A percentile compares a stretch with the other conserved stretches of the same genome.
These are phyloP conservation scores for Paramecium primaurelia DNA, from an alignment of 73 alveolate genomes.

Conservation along the genomic window DNA sequence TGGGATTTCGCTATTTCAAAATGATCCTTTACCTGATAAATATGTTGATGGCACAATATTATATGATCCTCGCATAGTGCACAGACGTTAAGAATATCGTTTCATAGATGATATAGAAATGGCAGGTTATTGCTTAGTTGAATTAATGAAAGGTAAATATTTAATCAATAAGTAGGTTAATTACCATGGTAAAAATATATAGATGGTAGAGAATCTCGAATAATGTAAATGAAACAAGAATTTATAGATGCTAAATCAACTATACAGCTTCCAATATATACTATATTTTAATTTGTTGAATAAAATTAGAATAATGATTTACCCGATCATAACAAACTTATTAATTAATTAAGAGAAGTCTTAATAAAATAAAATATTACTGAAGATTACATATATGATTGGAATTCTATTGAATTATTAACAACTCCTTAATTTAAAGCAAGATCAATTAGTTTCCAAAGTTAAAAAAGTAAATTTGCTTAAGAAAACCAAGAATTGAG, in stretches of 20 bases:
- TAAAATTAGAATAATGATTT: neutral
- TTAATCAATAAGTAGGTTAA: neutral
- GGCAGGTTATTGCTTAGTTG: neutral
- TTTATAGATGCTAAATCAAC: neutral
- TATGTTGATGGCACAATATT: neutral
- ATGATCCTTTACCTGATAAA: neutral
- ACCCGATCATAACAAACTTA: neutral
- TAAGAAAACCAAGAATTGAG: neutral
- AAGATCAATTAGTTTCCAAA: neutral
- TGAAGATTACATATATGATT: conserved; percentile 15
- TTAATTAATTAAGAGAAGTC: neutral
- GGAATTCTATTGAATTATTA: neutral
- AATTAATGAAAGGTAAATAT: neutral
- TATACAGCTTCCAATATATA: neutral
- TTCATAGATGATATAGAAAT: conserved; percentile 21
- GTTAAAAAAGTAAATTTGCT: neutral
- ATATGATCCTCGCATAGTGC: neutral
- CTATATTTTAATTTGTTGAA: neutral
- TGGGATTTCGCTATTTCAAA: neutral
- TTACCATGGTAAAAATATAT: conserved; percentile 17
- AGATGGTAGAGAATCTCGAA: conserved; percentile 12
- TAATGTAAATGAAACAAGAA: neutral
- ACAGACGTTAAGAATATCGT: neutral
- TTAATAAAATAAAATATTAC: neutral
- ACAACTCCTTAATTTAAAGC: neutral